Evolutionary conservation across 495 filamentous ascomycete genomes (phyloP), one percentile per base, ranked within the genome.

Genomic region (Parachaetomium inaequale): DNA sequence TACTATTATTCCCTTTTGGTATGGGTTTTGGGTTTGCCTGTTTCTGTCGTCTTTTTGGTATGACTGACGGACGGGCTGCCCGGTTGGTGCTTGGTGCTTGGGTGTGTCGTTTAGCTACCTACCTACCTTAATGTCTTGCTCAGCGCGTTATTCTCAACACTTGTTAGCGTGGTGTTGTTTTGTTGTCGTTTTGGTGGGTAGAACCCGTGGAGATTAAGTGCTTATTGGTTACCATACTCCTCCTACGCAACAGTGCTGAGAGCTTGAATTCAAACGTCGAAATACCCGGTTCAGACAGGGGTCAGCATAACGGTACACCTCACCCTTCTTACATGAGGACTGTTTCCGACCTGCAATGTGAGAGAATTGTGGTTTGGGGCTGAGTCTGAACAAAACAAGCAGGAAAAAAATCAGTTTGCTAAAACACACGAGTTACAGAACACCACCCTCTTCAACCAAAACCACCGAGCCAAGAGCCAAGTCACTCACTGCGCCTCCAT

Each of bases 1-100:
- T 60, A 55, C 40, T 28, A 25, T 55, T 55, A n/a, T n/a, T n/a
- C n/a, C 29, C 49, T 34, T 25, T 49, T 21, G 55, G 55, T 46
- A 19, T 47, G 42, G 58, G 25, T 54, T 34, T 46, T 32, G 42
- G 40, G n/a, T n/a, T 54, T 52, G 26, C 7, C 26, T 3, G 15
- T 55, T 61, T 23, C 36, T 26, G 53, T 32, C 23, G 43, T 43
- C 7, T 53, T 45, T 50, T 43, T 40, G 21, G 11, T 31, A 28
- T 55, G 8, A 36, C 47, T 31, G 28, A 42, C n/a, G n/a, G n/a
- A 25, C 55, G 28, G 28, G 42, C 42, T 56, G 38, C 23, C 36
- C 43, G 4, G 34, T 2, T 25, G 38, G 25, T 52, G 28, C 40
- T 38, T 49, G 50, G 29, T n/a, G n/a, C n/a, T 38, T 59, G 28